phyloP scores from a whole-genome alignment of 75 land plant genomes.

The Pinus taeda region DNA sequence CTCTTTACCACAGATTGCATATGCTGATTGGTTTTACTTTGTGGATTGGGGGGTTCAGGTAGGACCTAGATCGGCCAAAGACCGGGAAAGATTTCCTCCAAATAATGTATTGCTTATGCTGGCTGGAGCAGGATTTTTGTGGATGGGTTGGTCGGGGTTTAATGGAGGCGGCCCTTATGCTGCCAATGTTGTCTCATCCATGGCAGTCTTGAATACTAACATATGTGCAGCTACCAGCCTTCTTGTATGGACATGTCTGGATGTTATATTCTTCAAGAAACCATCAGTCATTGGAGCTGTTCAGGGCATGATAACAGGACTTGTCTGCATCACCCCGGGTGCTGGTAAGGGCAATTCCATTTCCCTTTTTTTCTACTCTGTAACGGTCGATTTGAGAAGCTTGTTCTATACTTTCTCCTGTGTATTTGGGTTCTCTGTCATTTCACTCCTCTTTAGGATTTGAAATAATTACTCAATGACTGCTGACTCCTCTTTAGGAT shows the following conservation, averaged over 20 bases:
- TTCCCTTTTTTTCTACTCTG: not conserved
- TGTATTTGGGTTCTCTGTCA: no score
- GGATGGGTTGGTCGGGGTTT: slow-evolving; percentile 94
- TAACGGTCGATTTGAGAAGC: not conserved
- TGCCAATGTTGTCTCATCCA: slow-evolving; percentile 47
- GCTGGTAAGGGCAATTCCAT: slow-evolving; percentile 38
- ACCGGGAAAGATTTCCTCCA: slow-evolving; percentile 72
- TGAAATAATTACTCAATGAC: not conserved
- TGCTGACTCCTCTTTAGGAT: no score
- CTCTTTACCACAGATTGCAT: not conserved
- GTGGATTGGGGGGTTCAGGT: slow-evolving; percentile 32
- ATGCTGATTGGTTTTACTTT: not conserved
- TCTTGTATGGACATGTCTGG: slow-evolving; percentile 65
- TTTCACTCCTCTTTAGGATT: no score
- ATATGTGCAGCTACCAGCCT: slow-evolving; percentile 78
- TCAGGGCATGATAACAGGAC: slow-evolving; percentile 89
- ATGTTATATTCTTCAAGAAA: slow-evolving; percentile 63
- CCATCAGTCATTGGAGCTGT: slow-evolving; percentile 89
- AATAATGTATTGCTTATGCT: slow-evolving; percentile 72
- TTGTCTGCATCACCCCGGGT: slow-evolving; percentile 82
- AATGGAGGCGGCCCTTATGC: slow-evolving; percentile 83
- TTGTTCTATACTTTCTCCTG: no score
- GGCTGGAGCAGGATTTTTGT: slow-evolving; percentile 75
- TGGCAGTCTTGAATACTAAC: slow-evolving; percentile 77
- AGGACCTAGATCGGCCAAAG: slow-evolving; percentile 60